Percentiles rank a stretch among this genome's conserved stretches.
These are phyloP conservation scores for Herpotrichia juniperi DNA, from an alignment of 2,329 filamentous ascomycete species.

Conservation along the genomic window DNA sequence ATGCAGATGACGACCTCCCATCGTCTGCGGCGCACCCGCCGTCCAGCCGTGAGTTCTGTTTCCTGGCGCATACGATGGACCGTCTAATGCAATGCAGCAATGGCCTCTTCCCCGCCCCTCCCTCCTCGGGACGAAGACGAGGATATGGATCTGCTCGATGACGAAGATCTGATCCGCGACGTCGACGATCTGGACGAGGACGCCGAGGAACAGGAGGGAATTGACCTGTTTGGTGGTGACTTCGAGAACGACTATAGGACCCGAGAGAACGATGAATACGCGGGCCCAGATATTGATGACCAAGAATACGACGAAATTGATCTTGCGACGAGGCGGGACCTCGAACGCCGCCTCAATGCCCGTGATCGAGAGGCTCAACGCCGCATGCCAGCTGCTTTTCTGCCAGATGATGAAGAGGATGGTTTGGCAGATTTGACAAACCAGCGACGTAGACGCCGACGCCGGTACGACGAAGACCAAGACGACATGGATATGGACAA, in stretches of 20 bases:
- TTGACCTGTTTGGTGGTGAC: conserved; percentile 73
- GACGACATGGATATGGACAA: conserved; percentile 88
- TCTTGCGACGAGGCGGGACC: conserved; percentile 67
- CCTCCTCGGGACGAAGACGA: conserved; percentile 72
- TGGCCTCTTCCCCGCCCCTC: conserved; percentile 66
- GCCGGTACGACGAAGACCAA: conserved; percentile 91
- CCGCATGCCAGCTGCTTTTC: conserved; percentile 73
- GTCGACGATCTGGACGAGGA: conserved; percentile 72
- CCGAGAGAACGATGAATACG: conserved; percentile 65
- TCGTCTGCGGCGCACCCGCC: conserved; percentile 65
- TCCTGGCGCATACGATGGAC: conserved; percentile 3
- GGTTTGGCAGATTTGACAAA: conserved; percentile 82
- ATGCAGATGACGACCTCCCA: conserved; percentile 63
- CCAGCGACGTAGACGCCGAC: conserved; percentile 82
- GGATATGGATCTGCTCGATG: conserved; percentile 74
- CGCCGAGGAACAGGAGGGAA: conserved; percentile 72
- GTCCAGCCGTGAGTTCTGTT: conserved; percentile 64
- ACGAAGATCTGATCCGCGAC: conserved; percentile 68
- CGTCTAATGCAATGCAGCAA: conserved; percentile 49
- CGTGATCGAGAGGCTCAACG: conserved; percentile 73
- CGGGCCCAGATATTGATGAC: conserved; percentile 75
- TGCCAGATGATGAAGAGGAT: conserved; percentile 85
- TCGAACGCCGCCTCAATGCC: conserved; percentile 75
- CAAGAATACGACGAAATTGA: conserved; percentile 77
- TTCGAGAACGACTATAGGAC: conserved; percentile 67